Percentiles rank a stretch among this genome's conserved stretches.
Evolutionary conservation across 768 basidiomycete species (phyloP).

Genomic region (Trametes coccinea): DNA sequence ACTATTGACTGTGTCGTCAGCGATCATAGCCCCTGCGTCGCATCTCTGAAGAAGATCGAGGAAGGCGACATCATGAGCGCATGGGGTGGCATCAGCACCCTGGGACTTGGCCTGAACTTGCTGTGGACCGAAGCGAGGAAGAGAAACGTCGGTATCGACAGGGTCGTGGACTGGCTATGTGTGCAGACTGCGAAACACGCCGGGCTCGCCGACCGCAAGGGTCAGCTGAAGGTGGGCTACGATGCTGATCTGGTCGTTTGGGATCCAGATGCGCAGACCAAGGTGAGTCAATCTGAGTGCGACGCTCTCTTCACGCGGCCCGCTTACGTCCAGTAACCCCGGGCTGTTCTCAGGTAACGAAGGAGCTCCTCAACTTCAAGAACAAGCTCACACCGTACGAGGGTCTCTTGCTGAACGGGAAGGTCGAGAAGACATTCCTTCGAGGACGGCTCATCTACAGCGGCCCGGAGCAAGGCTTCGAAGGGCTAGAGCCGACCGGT

Average conservation of each 20-base stretch:
- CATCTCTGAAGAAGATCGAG: constrained; percentile 75
- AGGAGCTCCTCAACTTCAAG: constrained; percentile 79
- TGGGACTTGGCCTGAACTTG: constrained; percentile 87
- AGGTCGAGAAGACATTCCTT: constrained; percentile 78
- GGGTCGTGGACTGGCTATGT: constrained; percentile 77
- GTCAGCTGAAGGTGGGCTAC: constrained; percentile 66
- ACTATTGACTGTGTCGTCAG: constrained; percentile 92
- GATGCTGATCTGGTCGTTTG: constrained; percentile 90
- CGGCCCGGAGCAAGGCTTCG: constrained; percentile 31
- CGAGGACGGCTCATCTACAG: constrained; percentile 74
- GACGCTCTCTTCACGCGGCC: too few species aligned
- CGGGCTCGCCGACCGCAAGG: constrained; percentile 69
- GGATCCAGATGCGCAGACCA: constrained; percentile 57
- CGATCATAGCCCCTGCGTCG: constrained; percentile 91
- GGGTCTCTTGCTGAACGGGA: constrained; percentile 67
- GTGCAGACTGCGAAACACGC: constrained; percentile 77
- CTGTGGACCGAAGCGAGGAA: constrained; percentile 83
- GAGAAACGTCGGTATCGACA: constrained; percentile 55
- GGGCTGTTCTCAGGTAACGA: too few species aligned
- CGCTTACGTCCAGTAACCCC: too few species aligned
- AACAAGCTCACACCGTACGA: constrained; percentile 93
- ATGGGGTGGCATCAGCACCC: constrained; percentile 93
- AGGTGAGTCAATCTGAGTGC: too few species aligned
- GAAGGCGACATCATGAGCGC: constrained; percentile 83
- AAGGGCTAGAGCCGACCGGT: constrained; percentile 21